phyloP scores from a whole-genome alignment of 768 basidiomycete species.

The Lentinula raphanica region DNA sequence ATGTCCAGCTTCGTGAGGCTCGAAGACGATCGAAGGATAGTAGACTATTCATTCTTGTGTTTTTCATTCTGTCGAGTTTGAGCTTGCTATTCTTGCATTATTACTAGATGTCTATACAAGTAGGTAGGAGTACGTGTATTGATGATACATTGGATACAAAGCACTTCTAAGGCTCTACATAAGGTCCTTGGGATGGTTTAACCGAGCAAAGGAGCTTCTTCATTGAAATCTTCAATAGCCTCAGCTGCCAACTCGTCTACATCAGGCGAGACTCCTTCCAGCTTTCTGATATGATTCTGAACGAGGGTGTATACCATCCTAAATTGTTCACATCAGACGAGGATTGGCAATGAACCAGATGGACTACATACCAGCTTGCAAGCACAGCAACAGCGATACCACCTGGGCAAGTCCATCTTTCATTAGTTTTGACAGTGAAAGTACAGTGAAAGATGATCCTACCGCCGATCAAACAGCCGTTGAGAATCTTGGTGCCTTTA shows the following conservation, averaged over 20 bases:
- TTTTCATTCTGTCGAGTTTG: constrained; percentile 87
- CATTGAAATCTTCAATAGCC: constrained; percentile 52
- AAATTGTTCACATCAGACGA: constrained; percentile 8
- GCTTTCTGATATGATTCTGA: constrained; percentile 51
- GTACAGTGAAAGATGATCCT: background rate
- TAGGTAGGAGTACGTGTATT: background rate
- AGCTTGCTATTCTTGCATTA: constrained; percentile 91
- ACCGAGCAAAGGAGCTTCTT: constrained; percentile 52
- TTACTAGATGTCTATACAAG: constrained; percentile 45
- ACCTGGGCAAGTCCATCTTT: constrained; percentile 9
- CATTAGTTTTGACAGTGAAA: background rate
- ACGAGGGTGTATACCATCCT: constrained; percentile 68
- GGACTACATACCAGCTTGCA: constrained; percentile 58
- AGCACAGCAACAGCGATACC: constrained; percentile 55
- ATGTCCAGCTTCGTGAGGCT: constrained; percentile 85
- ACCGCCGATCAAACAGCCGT: constrained; percentile 48
- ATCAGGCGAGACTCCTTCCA: constrained; percentile 44
- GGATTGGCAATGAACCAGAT: constrained; percentile 4
- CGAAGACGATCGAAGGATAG: constrained; percentile 81
- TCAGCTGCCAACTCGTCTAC: constrained; percentile 54
- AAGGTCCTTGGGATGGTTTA: background rate
- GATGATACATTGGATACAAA: background rate
- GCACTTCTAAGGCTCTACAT: background rate
- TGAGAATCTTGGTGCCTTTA: constrained; percentile 61
- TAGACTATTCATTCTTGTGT: constrained; percentile 84